Evolutionary conservation across 257 asterid species (phyloP).

Genomic region (Galeopsis tetrahit): DNA sequence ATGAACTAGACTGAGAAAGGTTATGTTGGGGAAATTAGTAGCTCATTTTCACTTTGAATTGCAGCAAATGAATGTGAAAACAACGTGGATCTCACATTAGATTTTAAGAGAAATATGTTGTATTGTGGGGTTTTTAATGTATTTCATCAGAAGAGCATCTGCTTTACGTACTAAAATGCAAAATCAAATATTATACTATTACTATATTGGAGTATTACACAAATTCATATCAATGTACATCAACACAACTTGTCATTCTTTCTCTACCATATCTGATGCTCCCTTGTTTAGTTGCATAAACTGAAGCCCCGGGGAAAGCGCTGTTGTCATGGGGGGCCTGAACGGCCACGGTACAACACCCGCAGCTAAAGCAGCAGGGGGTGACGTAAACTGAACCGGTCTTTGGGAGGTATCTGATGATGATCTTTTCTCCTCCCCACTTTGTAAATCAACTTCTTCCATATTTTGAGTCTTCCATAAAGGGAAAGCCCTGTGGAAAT

Average conservation of each 20-base stretch:
- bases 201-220: not conserved
- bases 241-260: conserved; percentile 43
- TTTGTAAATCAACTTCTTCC: conserved; percentile 66
- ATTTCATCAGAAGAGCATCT: not conserved
- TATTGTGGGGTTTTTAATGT: no score
- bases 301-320: conserved; percentile 33
- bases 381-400: conserved; percentile 46
- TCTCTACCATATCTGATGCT: conserved; percentile 41
- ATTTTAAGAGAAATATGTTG: no score
- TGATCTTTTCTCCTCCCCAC: conserved; percentile 45
- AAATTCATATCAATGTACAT: not conserved
- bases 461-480: conserved; percentile 64
- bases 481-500: conserved; percentile 42
- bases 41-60: not conserved
- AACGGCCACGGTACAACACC: conserved; percentile 64
- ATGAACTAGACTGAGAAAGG: no score
- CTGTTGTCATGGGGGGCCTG: conserved; percentile 42
- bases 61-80: not conserved
- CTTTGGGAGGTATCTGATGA: conserved; percentile 44
- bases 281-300: conserved; percentile 40
- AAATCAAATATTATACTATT: not conserved
- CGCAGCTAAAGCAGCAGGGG: conserved; percentile 50
- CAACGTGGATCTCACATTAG: no score
- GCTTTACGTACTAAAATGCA: not conserved
- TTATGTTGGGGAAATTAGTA: no score